phyloP scores from a whole-genome alignment of 495 filamentous ascomycete species.

The Penicillium desertorum region DNA sequence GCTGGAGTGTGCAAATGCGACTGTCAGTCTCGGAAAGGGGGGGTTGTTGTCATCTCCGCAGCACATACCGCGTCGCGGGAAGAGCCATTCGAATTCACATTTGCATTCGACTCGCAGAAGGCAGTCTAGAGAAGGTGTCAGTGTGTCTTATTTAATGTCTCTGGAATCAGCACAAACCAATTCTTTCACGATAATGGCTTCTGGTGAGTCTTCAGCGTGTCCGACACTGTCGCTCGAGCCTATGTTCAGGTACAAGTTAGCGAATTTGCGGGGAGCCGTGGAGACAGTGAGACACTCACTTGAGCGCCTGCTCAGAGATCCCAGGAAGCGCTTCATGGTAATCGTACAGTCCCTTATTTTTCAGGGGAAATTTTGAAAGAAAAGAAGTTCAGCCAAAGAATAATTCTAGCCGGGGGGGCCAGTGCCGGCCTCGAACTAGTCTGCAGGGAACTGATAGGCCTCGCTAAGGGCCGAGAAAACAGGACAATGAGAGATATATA shows the following conservation, averaged over 20 bases:
- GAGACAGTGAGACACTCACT: slow-evolving; percentile 25
- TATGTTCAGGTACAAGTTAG: slow-evolving; percentile 10
- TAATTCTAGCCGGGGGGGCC: slow-evolving; percentile 5
- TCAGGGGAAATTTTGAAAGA: slow-evolving; percentile 3
- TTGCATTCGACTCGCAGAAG: slow-evolving; percentile 72
- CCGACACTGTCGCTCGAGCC: slow-evolving; percentile 25
- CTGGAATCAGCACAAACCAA: slow-evolving; percentile 40
- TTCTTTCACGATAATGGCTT: slow-evolving; percentile 47
- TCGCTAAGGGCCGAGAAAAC: background rate
- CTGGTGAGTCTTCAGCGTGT: slow-evolving; percentile 46
- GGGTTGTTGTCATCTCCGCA: background rate
- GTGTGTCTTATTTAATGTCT: background rate
- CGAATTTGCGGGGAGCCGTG: slow-evolving; percentile 14
- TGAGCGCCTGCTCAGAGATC: slow-evolving; percentile 24
- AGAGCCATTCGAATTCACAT: slow-evolving; percentile 52
- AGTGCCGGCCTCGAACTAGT: slow-evolving; percentile 5
- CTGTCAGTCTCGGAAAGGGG: slow-evolving; percentile 7
- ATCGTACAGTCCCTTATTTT: background rate
- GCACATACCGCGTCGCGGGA: slow-evolving; percentile 59
- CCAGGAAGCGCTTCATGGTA: slow-evolving; percentile 23
- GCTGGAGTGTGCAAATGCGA: slow-evolving; percentile 13
- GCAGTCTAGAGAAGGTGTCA: slow-evolving; percentile 44
- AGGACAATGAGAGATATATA: background rate
- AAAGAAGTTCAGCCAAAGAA: background rate
- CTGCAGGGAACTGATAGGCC: slow-evolving; percentile 6